Base-by-base conservation (phyloP, 2,329 filamentous ascomycete genomes). In the Apiospora phragmitis region DNA sequence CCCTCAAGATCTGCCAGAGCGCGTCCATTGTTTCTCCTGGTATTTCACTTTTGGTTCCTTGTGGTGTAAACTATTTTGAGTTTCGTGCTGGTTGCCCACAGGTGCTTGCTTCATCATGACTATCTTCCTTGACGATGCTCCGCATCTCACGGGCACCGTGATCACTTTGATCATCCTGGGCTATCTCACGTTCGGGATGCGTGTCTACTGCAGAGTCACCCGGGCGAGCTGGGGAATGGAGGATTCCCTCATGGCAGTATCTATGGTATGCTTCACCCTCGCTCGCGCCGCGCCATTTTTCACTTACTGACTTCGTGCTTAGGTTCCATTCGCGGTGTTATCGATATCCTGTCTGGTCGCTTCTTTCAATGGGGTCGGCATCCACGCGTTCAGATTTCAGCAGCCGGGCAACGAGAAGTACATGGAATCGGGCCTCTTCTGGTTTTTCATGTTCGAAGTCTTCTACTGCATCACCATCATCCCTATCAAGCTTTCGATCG, bases 381-480 rank as follows among this genome's bases (percentile, higher is more conserved):
- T 72, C 68, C 71, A 65, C 62, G 68, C 69, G 68, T 70, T 70
- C 71, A 41, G 73, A 51, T 43, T 73, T 24, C 32, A 71, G 65
- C 62, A 29, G 18, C 68, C 71, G 5, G 71, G 70, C 49, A 73
- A 74, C 21, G 71, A 70, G 24, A n/a, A 65, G 9, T 74, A 74
- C 45, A 38, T 65, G 24, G 67, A 70, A 43, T 29, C 51, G 16
- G 72, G 72, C 16, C 62, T 73, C 21, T 74, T 74, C 47, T 74
- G 71, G 71, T 74, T 74, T 68, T 74, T 75, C 59, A 45, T 75
- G 18, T 74, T 75, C 70, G 72, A 74, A 45, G 71, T 75, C n/a
- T 73, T 73, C 51, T 74, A 75, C 62, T 74, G 73, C 59, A 49
- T 74, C 24, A 70, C 70, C 49, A 74, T 75, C 49, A 73, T 75